Conservation (phyloP, 495 filamentous ascomycete genomes). For the Podospora comata region DNA sequence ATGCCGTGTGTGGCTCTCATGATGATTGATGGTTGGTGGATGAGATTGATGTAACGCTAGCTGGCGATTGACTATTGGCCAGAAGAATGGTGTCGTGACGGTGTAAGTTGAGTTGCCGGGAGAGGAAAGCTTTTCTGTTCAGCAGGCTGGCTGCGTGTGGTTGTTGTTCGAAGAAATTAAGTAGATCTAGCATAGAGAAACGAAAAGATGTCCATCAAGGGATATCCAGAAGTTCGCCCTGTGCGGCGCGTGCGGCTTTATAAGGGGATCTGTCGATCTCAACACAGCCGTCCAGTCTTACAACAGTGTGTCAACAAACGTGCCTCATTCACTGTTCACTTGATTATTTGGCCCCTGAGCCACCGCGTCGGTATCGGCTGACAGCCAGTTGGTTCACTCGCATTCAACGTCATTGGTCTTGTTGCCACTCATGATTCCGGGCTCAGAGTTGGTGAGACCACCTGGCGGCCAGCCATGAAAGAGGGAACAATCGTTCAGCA, state of each 20-base stretch:
- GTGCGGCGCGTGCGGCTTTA: not conserved
- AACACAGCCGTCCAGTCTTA: not conserved
- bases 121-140: not conserved
- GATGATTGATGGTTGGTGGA: not conserved
- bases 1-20: conserved; percentile 15
- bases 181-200: not conserved
- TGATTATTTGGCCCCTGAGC: not conserved
- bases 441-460: not conserved
- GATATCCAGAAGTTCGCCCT: not conserved
- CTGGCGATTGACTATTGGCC: not conserved
- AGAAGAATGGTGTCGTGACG: not conserved
- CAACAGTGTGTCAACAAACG: not conserved
- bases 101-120: not conserved
- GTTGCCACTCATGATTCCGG: conserved; percentile 2
- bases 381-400: not conserved
- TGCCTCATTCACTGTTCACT: not conserved
- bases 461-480: conserved; percentile 18
- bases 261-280: not conserved
- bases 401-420: not conserved
- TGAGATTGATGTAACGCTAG: not conserved
- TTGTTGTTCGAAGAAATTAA: not conserved
- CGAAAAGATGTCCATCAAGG: not conserved
- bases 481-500: conserved; percentile 4
- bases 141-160: not conserved
- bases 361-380: not conserved